Evolutionary conservation across 768 basidiomycete genomes (phyloP).

Genomic region (Nidula microcarpa): DNA sequence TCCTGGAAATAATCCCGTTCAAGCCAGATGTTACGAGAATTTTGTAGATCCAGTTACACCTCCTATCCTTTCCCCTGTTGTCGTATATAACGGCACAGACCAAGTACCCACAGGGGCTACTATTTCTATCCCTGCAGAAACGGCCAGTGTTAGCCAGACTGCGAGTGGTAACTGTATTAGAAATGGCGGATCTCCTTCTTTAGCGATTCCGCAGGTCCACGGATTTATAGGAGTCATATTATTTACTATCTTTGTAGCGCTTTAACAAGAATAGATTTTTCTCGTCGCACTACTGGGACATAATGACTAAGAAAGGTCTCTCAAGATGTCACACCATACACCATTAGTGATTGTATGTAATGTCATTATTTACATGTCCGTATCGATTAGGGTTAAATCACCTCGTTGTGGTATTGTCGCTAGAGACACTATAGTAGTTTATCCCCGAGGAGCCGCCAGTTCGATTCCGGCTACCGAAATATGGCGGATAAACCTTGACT

Average conservation of each 20-base stretch:
- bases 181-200: constrained; percentile 7
- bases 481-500: too few species aligned
- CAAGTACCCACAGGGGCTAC: constrained; percentile 13
- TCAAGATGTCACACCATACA: too few species aligned
- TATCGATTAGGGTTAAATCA: too few species aligned
- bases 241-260: not conserved
- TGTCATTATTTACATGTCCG: too few species aligned
- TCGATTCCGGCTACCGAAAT: too few species aligned
- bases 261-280: not conserved
- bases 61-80: constrained; percentile 19
- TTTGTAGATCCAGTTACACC: constrained; percentile 20
- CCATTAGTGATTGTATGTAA: too few species aligned
- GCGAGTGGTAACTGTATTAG: constrained; percentile 20
- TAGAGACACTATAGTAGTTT: too few species aligned
- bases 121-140: constrained; percentile 14
- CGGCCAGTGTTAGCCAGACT: constrained; percentile 13
- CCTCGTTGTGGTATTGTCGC: too few species aligned
- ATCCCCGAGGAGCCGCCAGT: too few species aligned
- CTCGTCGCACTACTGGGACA: too few species aligned
- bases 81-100: constrained; percentile 14
- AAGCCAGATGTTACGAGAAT: constrained; percentile 19
- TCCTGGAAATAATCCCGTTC: constrained; percentile 54
- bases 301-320: too few species aligned
- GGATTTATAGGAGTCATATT: not conserved
- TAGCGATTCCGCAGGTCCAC: not conserved